A percentile compares a stretch with the other conserved stretches of the same genome.
These are phyloP conservation scores for Raffaelea arxii DNA, from an alignment of 2,329 filamentous ascomycete species.

Conservation along the genomic window DNA sequence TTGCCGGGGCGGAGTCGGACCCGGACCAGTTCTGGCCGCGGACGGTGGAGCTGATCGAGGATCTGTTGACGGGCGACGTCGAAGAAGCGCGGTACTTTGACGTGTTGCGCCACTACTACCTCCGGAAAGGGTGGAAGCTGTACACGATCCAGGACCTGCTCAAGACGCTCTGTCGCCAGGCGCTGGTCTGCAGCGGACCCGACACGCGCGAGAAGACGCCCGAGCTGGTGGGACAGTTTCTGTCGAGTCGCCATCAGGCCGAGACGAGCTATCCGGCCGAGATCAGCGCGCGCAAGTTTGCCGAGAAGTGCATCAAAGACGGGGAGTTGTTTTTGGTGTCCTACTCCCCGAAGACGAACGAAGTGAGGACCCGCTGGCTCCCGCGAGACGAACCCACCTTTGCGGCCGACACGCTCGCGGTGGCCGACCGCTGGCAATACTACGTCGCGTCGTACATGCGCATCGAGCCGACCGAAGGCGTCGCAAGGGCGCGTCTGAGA, in stretches of 20 bases:
- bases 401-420: slow-evolving; percentile 80
- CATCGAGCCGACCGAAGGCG: slow-evolving; percentile 77
- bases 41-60: slow-evolving; percentile 76
- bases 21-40: slow-evolving; percentile 72
- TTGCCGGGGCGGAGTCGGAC: slow-evolving; percentile 52
- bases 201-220: slow-evolving; percentile 90
- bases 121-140: slow-evolving; percentile 82
- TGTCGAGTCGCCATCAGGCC: slow-evolving; percentile 68
- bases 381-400: slow-evolving; percentile 66
- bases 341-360: slow-evolving; percentile 62
- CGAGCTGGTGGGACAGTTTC: slow-evolving; percentile 81
- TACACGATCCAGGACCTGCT: slow-evolving; percentile 90
- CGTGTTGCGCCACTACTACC: slow-evolving; percentile 81
- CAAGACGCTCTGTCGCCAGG: slow-evolving; percentile 69
- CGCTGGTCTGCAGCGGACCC: slow-evolving; percentile 69
- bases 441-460: slow-evolving; percentile 90
- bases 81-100: slow-evolving; percentile 83
- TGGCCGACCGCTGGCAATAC: slow-evolving; percentile 80
- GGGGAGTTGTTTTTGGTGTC: slow-evolving; percentile 83
- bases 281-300: slow-evolving; percentile 81
- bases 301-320: slow-evolving; percentile 88
- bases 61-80: slow-evolving; percentile 71
- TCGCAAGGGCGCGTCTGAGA: slow-evolving; percentile 53
- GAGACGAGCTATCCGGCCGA: slow-evolving; percentile 85
- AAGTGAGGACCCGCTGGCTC: slow-evolving; percentile 63